Percentiles rank a stretch among this genome's conserved stretches.
These are phyloP conservation scores for Teratosphaeria pseudoeucalypti DNA, from an alignment of 2,329 filamentous ascomycete genomes.

Conservation along the genomic window DNA sequence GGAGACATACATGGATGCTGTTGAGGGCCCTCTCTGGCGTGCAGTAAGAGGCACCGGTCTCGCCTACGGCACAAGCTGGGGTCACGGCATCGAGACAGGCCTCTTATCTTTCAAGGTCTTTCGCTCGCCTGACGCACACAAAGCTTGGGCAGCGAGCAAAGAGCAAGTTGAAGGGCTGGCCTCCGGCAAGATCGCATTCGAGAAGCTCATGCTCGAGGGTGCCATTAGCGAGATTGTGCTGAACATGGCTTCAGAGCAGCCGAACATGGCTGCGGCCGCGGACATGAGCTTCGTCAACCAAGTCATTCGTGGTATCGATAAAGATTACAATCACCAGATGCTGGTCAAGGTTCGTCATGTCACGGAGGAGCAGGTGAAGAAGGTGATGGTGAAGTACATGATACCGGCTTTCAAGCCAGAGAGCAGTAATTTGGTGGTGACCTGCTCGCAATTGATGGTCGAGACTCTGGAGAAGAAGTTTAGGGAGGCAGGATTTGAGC, in stretches of 20 bases:
- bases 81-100: constrained; percentile 66
- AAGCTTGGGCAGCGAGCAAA: constrained; percentile 69
- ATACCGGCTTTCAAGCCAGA: constrained; percentile 70
- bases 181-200: constrained; percentile 59
- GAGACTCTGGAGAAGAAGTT: constrained; percentile 73
- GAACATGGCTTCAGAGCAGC: constrained; percentile 75
- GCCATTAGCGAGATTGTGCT: constrained; percentile 85
- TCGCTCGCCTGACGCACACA: constrained; percentile 78
- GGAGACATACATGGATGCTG: constrained; percentile 79
- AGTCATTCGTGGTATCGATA: constrained; percentile 64
- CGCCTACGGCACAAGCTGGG: constrained; percentile 79
- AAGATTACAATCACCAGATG: constrained; percentile 67
- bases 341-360: constrained; percentile 69
- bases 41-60: constrained; percentile 87
- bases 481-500: constrained; percentile 64
- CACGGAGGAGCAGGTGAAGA: constrained; percentile 63
- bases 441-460: constrained; percentile 74
- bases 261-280: constrained; percentile 73
- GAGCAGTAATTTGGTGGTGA: constrained; percentile 75
- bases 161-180: constrained; percentile 66
- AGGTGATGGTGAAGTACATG: constrained; percentile 63
- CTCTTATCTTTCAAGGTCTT: constrained; percentile 78
- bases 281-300: constrained; percentile 72
- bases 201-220: constrained; percentile 74
- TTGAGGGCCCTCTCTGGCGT: constrained; percentile 90